These are phyloP conservation scores for Cladosporium sp. DNA, from an alignment of 2,329 filamentous ascomycete genomes.

Conservation along the genomic window DNA sequence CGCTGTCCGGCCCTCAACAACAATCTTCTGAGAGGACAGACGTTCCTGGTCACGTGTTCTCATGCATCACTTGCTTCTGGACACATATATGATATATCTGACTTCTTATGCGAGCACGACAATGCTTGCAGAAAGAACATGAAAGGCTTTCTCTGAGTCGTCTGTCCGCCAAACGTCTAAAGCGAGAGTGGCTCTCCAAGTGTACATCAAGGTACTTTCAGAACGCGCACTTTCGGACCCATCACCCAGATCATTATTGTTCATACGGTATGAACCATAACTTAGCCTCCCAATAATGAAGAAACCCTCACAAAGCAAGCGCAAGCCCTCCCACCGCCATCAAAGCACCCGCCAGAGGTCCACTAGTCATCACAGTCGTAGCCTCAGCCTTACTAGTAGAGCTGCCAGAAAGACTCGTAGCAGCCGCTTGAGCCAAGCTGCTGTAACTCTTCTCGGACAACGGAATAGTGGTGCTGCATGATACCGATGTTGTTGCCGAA, in stretches of 20 bases:
- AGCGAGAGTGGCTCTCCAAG: no score
- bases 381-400: constrained; percentile 4
- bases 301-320: background rate
- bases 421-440: constrained; percentile 5
- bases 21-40: background rate
- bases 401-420: constrained; percentile 5
- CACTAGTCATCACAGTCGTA: constrained; percentile 4
- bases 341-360: constrained; percentile 1
- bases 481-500: background rate
- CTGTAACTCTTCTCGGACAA: constrained; percentile 1
- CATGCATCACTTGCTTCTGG: no score
- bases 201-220: background rate
- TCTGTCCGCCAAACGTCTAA: background rate
- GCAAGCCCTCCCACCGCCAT: constrained; percentile 5
- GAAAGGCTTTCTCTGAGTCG: background rate
- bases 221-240: background rate
- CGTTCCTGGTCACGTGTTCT: background rate
- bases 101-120: background rate
- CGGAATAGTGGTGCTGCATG: constrained; percentile 1
- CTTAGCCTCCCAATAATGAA: no score
- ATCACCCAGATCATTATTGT: background rate
- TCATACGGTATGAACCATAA: no score
- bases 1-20: background rate
- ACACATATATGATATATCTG: no score
- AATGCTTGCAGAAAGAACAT: background rate